Base-by-base conservation (phyloP, 2,329 filamentous ascomycete species). In the Elsinoe fawcettii region DNA sequence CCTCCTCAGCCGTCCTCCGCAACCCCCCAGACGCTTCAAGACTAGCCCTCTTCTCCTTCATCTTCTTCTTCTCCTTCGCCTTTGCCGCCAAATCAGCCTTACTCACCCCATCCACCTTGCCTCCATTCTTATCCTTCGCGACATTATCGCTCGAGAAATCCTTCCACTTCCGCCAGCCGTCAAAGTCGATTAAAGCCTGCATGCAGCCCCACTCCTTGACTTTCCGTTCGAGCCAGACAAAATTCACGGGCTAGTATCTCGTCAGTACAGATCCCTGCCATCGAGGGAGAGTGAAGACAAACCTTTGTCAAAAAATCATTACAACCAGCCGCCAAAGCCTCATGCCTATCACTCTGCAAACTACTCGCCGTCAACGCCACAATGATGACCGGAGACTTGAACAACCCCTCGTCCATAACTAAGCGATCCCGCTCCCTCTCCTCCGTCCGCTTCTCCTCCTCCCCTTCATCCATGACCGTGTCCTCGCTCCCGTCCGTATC, bases 191-290 rank as follows among this genome's bases (percentile, higher is more conserved):
- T 22, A 99, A 80, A 8, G 93, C 93, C 75, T 97, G 93, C 93
- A 99, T 99, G 76, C 93, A 97, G 58, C 93, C 93, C 93, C 93
- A 99, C 77, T 99, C 93, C 74, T 95, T 96, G 64, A 97, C 91
- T 72, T 99, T 99, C 58, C 92, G 84, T 71, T 96, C 90, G 23
- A 99, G 82, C 91, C 92, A 99, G 59, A 95, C 87, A 68, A 96
- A 96, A 70, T 95, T 95, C 64, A 99, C 92, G 18, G 93, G 93
- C 89, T 56, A 11, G 25, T n/a, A 7, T 32, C 46, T 5, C 74
- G 95, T 96, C 64, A 97, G 91, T 72, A 97, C 97, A 58, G 92
- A 84, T 71, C 96, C 90, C 23, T 97, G 82, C 30, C 30, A 6
- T 12, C 14, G 27, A 30, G 90, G 91, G 97, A 59, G 93, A 87